Percentiles rank a stretch among this genome's conserved stretches.
Evolutionary conservation across 1,139 yeast genomes (phyloP).

Genomic region (Zygosaccharomyces sapae): DNA sequence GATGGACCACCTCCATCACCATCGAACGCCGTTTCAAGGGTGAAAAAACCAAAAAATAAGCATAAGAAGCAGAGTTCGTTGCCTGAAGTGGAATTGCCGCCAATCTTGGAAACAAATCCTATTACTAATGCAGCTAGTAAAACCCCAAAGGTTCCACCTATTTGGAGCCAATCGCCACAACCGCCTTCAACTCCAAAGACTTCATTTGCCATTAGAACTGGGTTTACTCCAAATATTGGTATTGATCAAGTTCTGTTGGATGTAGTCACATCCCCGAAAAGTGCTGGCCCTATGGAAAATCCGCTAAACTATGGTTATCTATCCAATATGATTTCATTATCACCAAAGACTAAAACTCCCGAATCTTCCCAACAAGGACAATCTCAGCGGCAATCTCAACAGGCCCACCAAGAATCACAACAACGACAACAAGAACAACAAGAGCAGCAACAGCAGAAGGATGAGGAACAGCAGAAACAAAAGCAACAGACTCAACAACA

Average conservation of each 20-base stretch:
- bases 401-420: slow-evolving; percentile 3
- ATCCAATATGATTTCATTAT: slow-evolving; percentile 11
- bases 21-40: not conserved
- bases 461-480: slow-evolving; percentile 9
- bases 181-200: slow-evolving; percentile 31
- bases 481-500: slow-evolving; percentile 15
- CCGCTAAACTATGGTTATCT: slow-evolving; percentile 9
- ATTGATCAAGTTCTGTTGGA: slow-evolving; percentile 29
- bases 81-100: slow-evolving; percentile 6
- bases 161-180: slow-evolving; percentile 12
- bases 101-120: slow-evolving; percentile 4
- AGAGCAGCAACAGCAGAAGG: slow-evolving; percentile 8
- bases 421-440: not conserved
- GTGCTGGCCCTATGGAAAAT: slow-evolving; percentile 11
- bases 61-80: slow-evolving; percentile 1
- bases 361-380: slow-evolving; percentile 1
- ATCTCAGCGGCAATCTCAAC: slow-evolving; percentile 6
- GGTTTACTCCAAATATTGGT: slow-evolving; percentile 32
- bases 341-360: slow-evolving; percentile 12
- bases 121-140: not conserved
- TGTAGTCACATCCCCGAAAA: slow-evolving; percentile 18
- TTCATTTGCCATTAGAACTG: slow-evolving; percentile 29
- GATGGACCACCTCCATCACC: slow-evolving; percentile 2
- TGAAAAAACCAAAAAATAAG: slow-evolving; percentile 1
- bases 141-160: slow-evolving; percentile 5